Evolutionary conservation across 1,139 yeast species (phyloP).

Genomic region (Hansenula sp.): DNA sequence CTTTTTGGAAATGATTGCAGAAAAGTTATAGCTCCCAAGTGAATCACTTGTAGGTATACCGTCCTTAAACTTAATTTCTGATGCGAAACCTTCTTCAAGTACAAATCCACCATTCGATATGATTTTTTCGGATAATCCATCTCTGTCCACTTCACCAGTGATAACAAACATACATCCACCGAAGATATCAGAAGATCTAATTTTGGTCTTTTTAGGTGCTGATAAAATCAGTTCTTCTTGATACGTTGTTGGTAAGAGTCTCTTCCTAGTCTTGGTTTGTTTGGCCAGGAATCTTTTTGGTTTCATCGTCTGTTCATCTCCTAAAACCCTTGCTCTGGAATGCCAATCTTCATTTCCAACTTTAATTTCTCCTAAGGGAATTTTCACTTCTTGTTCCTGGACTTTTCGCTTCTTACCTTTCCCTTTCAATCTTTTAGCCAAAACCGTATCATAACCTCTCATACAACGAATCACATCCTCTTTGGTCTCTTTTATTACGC

Average conservation of each 20-base stretch:
- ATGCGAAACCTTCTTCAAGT: slow-evolving; percentile 43
- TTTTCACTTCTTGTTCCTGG: slow-evolving; percentile 2
- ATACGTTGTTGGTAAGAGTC: slow-evolving; percentile 4
- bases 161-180: slow-evolving; percentile 38
- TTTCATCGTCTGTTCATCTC: slow-evolving; percentile 19
- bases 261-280: slow-evolving; percentile 10
- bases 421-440: slow-evolving; percentile 28
- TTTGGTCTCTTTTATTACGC: slow-evolving; percentile 10
- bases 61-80: slow-evolving; percentile 18
- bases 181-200: slow-evolving; percentile 26
- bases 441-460: slow-evolving; percentile 53
- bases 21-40: slow-evolving; percentile 38
- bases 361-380: slow-evolving; percentile 21
- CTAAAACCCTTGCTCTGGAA: slow-evolving; percentile 21
- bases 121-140: slow-evolving; percentile 34
- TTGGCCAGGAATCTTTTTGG: slow-evolving; percentile 18
- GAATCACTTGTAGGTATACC: slow-evolving; percentile 2
- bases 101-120: slow-evolving; percentile 51
- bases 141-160: slow-evolving; percentile 38
- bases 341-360: slow-evolving; percentile 27
- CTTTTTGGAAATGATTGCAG: slow-evolving; percentile 58
- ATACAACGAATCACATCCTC: slow-evolving; percentile 40
- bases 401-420: slow-evolving; percentile 13
- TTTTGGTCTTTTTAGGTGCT: slow-evolving; percentile 5
- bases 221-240: slow-evolving; percentile 7